Evolutionary conservation across 2,329 filamentous ascomycete species (phyloP).

Genomic region (Furcasterigmium sp.): DNA sequence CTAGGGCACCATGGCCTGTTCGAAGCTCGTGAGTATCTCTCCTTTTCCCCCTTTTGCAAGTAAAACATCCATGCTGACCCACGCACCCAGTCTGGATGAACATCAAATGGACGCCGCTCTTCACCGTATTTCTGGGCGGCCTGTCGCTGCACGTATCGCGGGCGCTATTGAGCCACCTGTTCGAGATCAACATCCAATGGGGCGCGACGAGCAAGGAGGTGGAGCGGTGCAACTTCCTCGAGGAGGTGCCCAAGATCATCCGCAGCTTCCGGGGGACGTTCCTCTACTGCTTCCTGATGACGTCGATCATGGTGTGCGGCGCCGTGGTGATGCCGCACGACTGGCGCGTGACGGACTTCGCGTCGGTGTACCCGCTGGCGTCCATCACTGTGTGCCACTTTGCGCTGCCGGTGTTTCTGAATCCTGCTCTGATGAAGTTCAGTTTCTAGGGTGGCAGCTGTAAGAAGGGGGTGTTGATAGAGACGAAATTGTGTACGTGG

Average conservation of each 20-base stretch:
- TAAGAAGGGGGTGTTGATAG: not conserved
- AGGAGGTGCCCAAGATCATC: conserved; percentile 48
- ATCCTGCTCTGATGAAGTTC: conserved; percentile 60
- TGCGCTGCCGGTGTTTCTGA: conserved; percentile 52
- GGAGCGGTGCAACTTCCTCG: conserved; percentile 49
- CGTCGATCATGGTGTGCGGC: conserved; percentile 1
- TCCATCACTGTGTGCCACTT: conserved; percentile 50
- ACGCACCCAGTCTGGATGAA: conserved; percentile 39
- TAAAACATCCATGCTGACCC: not conserved
- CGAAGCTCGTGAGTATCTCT: conserved; percentile 19
- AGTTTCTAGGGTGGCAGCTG: conserved; percentile 51
- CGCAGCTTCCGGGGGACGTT: conserved; percentile 41
- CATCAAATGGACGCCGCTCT: conserved; percentile 57
- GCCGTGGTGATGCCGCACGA: conserved; percentile 36
- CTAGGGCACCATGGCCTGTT: conserved; percentile 47
- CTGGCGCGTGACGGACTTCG: conserved; percentile 54
- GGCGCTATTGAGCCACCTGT: conserved; percentile 33
- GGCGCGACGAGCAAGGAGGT: conserved; percentile 53
- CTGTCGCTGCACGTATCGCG: conserved; percentile 33
- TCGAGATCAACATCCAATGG: conserved; percentile 39
- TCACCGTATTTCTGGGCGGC: conserved; percentile 37
- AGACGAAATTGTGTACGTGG: too few relatives aligned
- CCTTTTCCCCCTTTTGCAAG: conserved; percentile 9
- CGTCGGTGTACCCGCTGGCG: conserved; percentile 53
- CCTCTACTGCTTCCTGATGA: conserved; percentile 23